These are phyloP conservation scores for Leishmania lainsoni DNA, from an alignment of 208 protist genomes.

Conservation along the genomic window DNA sequence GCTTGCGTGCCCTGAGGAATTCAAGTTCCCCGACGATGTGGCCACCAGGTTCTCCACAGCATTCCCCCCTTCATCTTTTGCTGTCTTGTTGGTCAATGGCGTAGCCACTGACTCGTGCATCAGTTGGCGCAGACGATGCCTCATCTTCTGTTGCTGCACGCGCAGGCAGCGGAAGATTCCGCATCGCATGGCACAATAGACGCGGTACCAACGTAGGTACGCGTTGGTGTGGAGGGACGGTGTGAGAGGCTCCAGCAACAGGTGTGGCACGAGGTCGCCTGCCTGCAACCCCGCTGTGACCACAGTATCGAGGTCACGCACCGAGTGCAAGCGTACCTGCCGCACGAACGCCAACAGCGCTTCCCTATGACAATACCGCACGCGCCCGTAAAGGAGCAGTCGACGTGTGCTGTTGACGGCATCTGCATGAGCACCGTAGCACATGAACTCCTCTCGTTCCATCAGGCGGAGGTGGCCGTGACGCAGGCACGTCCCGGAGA, in stretches of 20 bases:
- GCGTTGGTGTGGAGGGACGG: constrained; percentile 44
- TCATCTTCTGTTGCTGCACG: constrained; percentile 55
- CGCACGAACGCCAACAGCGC: constrained; percentile 76
- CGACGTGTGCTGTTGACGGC: constrained; percentile 10
- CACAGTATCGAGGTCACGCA: constrained; percentile 66
- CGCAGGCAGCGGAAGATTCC: constrained; percentile 67
- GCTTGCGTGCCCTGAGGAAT: background rate
- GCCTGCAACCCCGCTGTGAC: constrained; percentile 57
- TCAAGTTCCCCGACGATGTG: background rate
- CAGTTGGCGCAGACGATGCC: constrained; percentile 59
- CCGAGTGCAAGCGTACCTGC: constrained; percentile 56
- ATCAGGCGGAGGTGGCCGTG: constrained; percentile 51
- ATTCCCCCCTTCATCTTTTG: too few relatives aligned
- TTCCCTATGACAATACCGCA: constrained; percentile 59
- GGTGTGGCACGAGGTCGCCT: constrained; percentile 65
- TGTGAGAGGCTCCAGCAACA: constrained; percentile 64
- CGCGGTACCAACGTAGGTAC: constrained; percentile 59
- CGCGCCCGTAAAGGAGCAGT: constrained; percentile 67
- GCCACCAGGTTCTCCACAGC: background rate
- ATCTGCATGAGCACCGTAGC: constrained; percentile 12
- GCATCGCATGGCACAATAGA: constrained; percentile 72
- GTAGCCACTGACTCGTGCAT: constrained; percentile 29
- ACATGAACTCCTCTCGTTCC: constrained; percentile 47
- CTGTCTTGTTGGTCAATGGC: background rate
- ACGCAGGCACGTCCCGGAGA: constrained; percentile 52